Base-by-base conservation (phyloP, 225 moss, liverwort and hornwort species). In the Bryoerythrophyllum caledonicum region DNA sequence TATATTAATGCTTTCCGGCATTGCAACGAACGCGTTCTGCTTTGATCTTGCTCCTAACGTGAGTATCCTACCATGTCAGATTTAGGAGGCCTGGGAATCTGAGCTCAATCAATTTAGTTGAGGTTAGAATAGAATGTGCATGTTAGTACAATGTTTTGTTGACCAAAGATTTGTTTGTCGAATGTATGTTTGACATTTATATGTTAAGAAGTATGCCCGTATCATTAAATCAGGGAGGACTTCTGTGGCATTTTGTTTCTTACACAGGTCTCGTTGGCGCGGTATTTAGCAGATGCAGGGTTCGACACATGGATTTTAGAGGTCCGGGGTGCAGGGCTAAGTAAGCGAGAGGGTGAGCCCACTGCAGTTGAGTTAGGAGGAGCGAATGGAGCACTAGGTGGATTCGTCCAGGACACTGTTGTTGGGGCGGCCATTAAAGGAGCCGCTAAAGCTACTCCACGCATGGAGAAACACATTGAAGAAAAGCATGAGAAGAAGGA, bases 281-380 rank as follows among this genome's bases (percentile, higher is more conserved):
- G 91, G 41, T 86, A 83, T 87, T 86, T 93, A 91, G 86, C 97
- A 58, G 90, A 82, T 76, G 90, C 90, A 85, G 97, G 97, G 71
- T 93, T 97, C 79, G 97, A 97, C 65, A 86, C 92, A 49, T 97
- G 97, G 97, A 91, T 97, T 82, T 77, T 97, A 79, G 97, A 97
- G 77, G 97, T 97, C 70, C 86, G 94, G 75, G 97, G 97, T 83
- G 81, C 93, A 79, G 97, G 97, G 46, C 78, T 97, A 49, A 94
- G 97, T 72, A 93, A 92, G 68, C 86, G 90, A 49, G 93, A 87
- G 73, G 89, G 86, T 20, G 87, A 96, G 71, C 91, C 90, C 30
- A 86, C 84, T 55, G 83, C 89, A 59, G 79, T 77, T 65, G 84
- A 86, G 80, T 60, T 83, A 46, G 82, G 82, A 23, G 73, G 68